Evolutionary conservation across 2,329 filamentous ascomycete species (phyloP).

Genomic region (Hymenoscyphus repandus): DNA sequence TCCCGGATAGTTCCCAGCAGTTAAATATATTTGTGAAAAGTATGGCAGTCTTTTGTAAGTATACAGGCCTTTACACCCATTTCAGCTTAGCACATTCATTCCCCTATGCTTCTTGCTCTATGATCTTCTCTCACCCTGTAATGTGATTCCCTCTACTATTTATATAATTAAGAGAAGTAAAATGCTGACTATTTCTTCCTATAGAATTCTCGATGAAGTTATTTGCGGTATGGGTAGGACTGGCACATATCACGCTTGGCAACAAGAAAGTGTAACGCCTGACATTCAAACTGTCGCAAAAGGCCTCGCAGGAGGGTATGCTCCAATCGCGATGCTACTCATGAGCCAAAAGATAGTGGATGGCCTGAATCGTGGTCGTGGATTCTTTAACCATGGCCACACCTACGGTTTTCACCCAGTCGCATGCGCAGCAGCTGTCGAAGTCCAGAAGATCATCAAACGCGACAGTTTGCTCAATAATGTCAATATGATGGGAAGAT

Average conservation of each 20-base stretch:
- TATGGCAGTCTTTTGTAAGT: conserved; percentile 56
- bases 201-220: conserved; percentile 58
- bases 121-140: neutral
- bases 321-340: conserved; percentile 53
- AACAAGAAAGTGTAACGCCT: conserved; percentile 45
- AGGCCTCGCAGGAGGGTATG: conserved; percentile 56
- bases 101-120: neutral
- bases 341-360: conserved; percentile 34
- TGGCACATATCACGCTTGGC: conserved; percentile 47
- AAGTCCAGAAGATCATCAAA: conserved; percentile 3
- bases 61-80: conserved; percentile 25
- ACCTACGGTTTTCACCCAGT: conserved; percentile 3
- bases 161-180: neutral
- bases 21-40: conserved; percentile 59
- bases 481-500: neutral
- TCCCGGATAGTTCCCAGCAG: conserved; percentile 60
- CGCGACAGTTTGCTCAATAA: neutral
- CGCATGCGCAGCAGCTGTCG: neutral
- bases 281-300: conserved; percentile 62
- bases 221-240: conserved; percentile 51
- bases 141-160: neutral
- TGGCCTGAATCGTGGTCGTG: neutral
- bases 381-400: conserved; percentile 2
- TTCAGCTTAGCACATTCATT: neutral
- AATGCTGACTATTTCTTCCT: neutral